Evolutionary conservation across 805 yeast species (phyloP).

Genomic region (Maudiozyma turicensis): DNA sequence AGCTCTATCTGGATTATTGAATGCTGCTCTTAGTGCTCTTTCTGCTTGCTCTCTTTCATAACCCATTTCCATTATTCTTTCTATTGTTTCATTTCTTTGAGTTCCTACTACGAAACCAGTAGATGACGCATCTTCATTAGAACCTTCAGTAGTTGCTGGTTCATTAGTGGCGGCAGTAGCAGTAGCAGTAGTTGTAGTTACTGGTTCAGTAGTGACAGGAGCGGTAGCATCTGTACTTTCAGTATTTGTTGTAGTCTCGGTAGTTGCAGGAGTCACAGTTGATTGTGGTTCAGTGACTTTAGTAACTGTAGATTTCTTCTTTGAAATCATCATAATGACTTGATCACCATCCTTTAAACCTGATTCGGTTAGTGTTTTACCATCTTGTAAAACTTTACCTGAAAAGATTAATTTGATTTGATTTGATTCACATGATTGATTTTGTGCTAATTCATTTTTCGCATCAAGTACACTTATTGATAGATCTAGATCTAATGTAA

Average conservation of each 20-base stretch:
- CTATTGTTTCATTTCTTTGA: constrained; percentile 68
- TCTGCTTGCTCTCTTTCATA: constrained; percentile 82
- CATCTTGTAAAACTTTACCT: constrained; percentile 83
- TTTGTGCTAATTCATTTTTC: constrained; percentile 61
- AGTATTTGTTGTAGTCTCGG: constrained; percentile 3
- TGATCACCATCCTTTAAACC: constrained; percentile 79
- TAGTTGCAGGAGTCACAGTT: constrained; percentile 17
- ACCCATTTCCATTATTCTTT: constrained; percentile 91
- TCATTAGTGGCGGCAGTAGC: not conserved
- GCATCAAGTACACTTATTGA: constrained; percentile 57
- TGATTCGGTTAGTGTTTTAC: constrained; percentile 58
- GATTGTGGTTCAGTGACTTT: constrained; percentile 14
- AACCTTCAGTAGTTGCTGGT: not conserved
- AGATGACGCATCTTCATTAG: constrained; percentile 18
- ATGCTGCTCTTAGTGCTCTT: constrained; percentile 88
- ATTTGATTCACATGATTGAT: constrained; percentile 56
- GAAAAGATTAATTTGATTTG: constrained; percentile 88
- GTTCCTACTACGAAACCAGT: constrained; percentile 68
- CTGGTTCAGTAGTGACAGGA: constrained; percentile 4
- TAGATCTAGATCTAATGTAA: constrained; percentile 67
- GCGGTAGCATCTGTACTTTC: constrained; percentile 3
- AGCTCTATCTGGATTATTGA: constrained; percentile 95
- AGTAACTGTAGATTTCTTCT: constrained; percentile 31
- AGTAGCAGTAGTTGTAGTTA: not conserved
- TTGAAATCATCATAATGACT: constrained; percentile 83